Evolutionary conservation across 1,139 yeast genomes (phyloP).

Genomic region (Yamadazyma friedrichii): DNA sequence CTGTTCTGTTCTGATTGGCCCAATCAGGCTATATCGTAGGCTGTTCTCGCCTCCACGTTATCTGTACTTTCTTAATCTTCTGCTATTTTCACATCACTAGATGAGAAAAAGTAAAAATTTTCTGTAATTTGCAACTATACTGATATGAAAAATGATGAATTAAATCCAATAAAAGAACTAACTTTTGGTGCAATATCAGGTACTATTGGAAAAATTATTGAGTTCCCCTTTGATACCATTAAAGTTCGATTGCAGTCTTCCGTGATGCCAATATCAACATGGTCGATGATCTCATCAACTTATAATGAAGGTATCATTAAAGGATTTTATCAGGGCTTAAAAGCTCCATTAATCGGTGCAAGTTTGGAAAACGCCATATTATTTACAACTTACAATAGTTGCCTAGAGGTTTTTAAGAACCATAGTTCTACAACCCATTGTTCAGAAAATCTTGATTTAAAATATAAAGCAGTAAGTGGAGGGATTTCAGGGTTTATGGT

Average conservation of each 20-base stretch:
- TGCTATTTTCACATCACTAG: neutral
- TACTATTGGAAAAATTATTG: constrained; percentile 77
- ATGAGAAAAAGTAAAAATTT: neutral
- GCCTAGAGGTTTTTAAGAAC: constrained; percentile 66
- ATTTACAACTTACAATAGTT: constrained; percentile 60
- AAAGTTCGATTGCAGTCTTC: constrained; percentile 82
- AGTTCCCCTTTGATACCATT: constrained; percentile 90
- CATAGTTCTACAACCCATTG: too few species aligned
- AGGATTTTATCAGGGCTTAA: constrained; percentile 59
- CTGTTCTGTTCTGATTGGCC: too few species aligned
- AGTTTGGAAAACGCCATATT: constrained; percentile 68
- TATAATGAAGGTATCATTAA: constrained; percentile 64
- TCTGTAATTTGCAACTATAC: neutral
- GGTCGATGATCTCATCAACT: constrained; percentile 61
- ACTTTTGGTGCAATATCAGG: constrained; percentile 64
- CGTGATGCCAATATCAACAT: constrained; percentile 46
- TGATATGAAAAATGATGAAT: constrained; percentile 2
- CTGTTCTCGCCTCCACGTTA: too few species aligned
- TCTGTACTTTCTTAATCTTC: neutral
- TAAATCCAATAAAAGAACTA: constrained; percentile 35
- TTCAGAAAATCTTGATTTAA: constrained; percentile 29
- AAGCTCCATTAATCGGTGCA: constrained; percentile 85
- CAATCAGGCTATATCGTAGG: too few species aligned
- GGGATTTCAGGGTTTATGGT: constrained; percentile 83
- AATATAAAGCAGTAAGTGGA: constrained; percentile 59